Percentiles rank a stretch among this genome's conserved stretches.
Evolutionary conservation across 768 basidiomycete genomes (phyloP).

Genomic region (Russula compacta): DNA sequence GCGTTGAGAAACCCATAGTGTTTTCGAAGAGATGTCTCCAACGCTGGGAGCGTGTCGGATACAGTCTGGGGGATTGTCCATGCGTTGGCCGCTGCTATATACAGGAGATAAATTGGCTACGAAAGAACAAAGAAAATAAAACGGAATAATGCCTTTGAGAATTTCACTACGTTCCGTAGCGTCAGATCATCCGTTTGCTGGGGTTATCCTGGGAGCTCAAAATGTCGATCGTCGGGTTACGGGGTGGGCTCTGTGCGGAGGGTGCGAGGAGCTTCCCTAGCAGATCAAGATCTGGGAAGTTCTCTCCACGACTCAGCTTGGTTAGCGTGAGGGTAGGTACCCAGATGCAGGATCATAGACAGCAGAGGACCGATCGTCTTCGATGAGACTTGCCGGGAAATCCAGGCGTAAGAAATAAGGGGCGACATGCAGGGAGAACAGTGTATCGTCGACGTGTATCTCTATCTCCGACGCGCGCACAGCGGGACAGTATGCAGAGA

Average conservation of each 20-base stretch:
- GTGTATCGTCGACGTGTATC: slow-evolving; percentile 60
- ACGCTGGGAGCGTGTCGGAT: slow-evolving; percentile 32
- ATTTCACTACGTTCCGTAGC: slow-evolving; percentile 41
- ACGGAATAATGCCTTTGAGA: slow-evolving; percentile 36
- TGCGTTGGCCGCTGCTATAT: slow-evolving; percentile 67
- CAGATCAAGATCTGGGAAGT: slow-evolving; percentile 71
- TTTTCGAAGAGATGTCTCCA: slow-evolving; percentile 36
- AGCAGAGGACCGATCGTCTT: slow-evolving; percentile 61
- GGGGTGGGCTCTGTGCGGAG: slow-evolving; percentile 30
- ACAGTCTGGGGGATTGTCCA: slow-evolving; percentile 69
- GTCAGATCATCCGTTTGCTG: not conserved
- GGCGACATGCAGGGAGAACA: slow-evolving; percentile 68
- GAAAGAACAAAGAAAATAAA: slow-evolving; percentile 1
- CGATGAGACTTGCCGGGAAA: slow-evolving; percentile 58
- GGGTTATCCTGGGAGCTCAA: slow-evolving; percentile 24
- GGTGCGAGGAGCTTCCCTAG: slow-evolving; percentile 72
- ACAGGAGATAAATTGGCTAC: slow-evolving; percentile 10
- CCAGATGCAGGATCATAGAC: slow-evolving; percentile 71
- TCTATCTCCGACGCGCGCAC: slow-evolving; percentile 71
- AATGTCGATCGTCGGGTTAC: slow-evolving; percentile 49
- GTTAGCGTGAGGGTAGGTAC: slow-evolving; percentile 66
- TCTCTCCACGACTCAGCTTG: slow-evolving; percentile 56
- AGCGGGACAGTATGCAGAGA: slow-evolving; percentile 62
- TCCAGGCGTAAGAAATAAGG: slow-evolving; percentile 79
- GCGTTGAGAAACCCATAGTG: slow-evolving; percentile 72